Evolutionary conservation across 306 rosid genomes (phyloP), one percentile per base, ranked within the genome.

Genomic region (Gleditsia sinensis): DNA sequence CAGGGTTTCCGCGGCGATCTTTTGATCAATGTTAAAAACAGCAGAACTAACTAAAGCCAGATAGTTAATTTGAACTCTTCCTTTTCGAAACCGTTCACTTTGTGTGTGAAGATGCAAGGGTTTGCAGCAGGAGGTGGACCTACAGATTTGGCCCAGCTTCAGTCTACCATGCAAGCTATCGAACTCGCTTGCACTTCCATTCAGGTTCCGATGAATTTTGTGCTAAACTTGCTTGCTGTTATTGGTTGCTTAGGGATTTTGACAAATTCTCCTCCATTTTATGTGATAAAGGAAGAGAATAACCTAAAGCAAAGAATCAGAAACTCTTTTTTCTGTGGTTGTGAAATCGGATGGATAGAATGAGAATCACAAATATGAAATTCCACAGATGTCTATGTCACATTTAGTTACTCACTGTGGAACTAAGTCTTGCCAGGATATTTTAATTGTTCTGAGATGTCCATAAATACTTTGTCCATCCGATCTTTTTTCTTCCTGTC

Each of bases 151-250:
- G 81, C 81, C 3, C 89, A 85, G 19, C 94, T 94, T 83, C 97
- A 85, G 67, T 77, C 97, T 62, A 88, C 96, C 86, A 94, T 94
- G 98, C 91, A 81, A 53, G 69, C 97, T 70, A 72, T 94, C 73
- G 97, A 94, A 81, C 82, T 79, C 12, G 98, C 98, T 66, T 89
- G 98, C 85, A 37, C 81, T 75, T 85, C 96, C 46, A 86, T 91
- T 80, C 98, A 94, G 98, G 98, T 94, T 30, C 43, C 60, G 4
- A 40, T 74, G 66, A 49, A 21, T 33, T 63, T 30, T 24, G 7
- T 36, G 25, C 63, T 33, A 21, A 21, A 65, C 43, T 17, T 30
- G 59, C 2, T 20, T 66, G 6, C 45, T 49, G 20, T 68, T 68
- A 2, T 34, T 68, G 56, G 57, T 67, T 66, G n/a, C 73, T 36